phyloP scores from a whole-genome alignment of 305 asterid species.

The Fraxinus baroniana region DNA sequence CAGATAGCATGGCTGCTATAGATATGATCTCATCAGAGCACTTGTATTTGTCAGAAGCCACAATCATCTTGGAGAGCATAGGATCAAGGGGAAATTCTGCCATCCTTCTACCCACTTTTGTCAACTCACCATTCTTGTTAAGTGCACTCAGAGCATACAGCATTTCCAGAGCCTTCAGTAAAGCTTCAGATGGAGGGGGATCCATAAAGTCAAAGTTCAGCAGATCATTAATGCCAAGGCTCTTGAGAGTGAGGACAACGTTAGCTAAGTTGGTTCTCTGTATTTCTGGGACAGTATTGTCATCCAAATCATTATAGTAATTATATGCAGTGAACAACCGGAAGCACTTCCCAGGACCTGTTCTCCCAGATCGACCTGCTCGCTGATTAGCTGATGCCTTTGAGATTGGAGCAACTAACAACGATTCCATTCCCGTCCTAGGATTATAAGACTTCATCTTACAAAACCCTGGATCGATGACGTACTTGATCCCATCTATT shows the following conservation, averaged over 20 bases:
- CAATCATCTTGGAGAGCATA: constrained; percentile 93
- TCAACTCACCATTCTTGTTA: constrained; percentile 65
- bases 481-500: constrained; percentile 89
- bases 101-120: constrained; percentile 90
- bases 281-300: constrained; percentile 90
- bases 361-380: constrained; percentile 97
- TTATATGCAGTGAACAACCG: constrained; percentile 76
- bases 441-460: constrained; percentile 92
- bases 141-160: constrained; percentile 64
- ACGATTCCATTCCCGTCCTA: constrained; percentile 85
- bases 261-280: constrained; percentile 90
- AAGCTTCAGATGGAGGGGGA: constrained; percentile 66
- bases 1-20: constrained; percentile 88
- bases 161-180: constrained; percentile 61
- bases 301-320: constrained; percentile 71
- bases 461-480: constrained; percentile 90
- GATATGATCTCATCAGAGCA: constrained; percentile 91
- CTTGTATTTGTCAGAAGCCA: constrained; percentile 74
- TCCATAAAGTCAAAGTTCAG: constrained; percentile 85
- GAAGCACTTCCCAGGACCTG: constrained; percentile 92
- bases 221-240: constrained; percentile 88
- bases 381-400: constrained; percentile 96
- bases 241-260: constrained; percentile 86
- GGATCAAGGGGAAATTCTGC: constrained; percentile 97
- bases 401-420: constrained; percentile 73